Percentiles rank a stretch among this genome's conserved stretches.
phyloP scores from a whole-genome alignment of 2,329 filamentous ascomycete species.

The Orbilia javanica region DNA sequence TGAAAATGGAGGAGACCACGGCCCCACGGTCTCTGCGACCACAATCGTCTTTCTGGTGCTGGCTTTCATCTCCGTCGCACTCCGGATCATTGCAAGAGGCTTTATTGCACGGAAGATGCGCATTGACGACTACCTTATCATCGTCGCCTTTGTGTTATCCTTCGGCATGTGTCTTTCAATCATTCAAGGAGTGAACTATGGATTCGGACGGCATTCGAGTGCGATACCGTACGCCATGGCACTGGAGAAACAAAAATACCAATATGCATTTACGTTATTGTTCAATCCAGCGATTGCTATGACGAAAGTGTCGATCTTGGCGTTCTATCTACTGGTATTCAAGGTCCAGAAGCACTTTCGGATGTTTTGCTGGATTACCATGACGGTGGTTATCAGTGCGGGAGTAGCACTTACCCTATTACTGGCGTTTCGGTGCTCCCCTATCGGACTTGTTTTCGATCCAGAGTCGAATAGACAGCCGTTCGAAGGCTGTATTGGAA shows the following conservation, averaged over 20 bases:
- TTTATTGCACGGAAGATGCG: constrained; percentile 59
- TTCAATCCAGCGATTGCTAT: constrained; percentile 90
- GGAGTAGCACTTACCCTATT: constrained; percentile 84
- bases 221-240: constrained; percentile 57
- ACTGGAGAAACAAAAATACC: constrained; percentile 41
- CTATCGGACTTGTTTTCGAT: constrained; percentile 77
- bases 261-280: constrained; percentile 52
- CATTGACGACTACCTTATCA: constrained; percentile 61
- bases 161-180: constrained; percentile 68
- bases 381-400: constrained; percentile 81
- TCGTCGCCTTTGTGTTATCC: constrained; percentile 63
- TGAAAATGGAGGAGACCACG: constrained; percentile 48
- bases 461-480: constrained; percentile 55
- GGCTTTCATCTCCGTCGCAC: constrained; percentile 60
- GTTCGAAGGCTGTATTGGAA: constrained; percentile 54
- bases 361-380: constrained; percentile 82
- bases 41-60: constrained; percentile 59
- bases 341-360: constrained; percentile 82
- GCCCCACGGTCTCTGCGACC: constrained; percentile 58
- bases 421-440: constrained; percentile 87
- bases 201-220: constrained; percentile 68
- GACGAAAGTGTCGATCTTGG: constrained; percentile 89
- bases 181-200: constrained; percentile 69
- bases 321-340: constrained; percentile 88
- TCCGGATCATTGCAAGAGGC: constrained; percentile 61